Evolutionary conservation across 73 alveolate genomes (phyloP).

Genomic region (Tetrahymena elliotti): DNA sequence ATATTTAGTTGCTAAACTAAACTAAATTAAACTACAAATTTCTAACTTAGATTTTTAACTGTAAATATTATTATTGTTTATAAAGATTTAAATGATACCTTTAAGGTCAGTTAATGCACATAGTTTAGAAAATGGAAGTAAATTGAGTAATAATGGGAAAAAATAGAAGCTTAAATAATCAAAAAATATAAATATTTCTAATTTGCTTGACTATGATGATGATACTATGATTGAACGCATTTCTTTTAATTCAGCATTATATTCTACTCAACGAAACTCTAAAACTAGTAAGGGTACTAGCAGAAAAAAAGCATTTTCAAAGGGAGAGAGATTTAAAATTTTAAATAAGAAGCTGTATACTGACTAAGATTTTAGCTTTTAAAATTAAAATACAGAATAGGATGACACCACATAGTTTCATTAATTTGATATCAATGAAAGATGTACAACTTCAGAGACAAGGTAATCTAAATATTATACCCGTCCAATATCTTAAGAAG

Average conservation of each 20-base stretch:
- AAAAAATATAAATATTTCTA: background rate
- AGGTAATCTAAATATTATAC: background rate
- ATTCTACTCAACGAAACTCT: background rate
- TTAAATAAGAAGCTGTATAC: background rate
- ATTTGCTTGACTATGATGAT: background rate
- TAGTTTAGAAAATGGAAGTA: background rate
- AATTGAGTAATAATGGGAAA: background rate
- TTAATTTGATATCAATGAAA: background rate
- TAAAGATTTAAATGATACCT: background rate
- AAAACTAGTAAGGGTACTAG: background rate
- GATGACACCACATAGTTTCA: background rate
- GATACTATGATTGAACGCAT: background rate
- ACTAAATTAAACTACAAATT: background rate
- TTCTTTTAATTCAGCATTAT: background rate
- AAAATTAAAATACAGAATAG: background rate
- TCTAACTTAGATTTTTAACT: background rate
- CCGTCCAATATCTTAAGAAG: background rate
- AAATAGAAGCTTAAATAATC: background rate
- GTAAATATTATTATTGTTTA: background rate
- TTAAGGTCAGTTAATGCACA: background rate
- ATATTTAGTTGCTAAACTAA: background rate
- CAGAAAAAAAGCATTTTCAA: background rate
- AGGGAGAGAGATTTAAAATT: background rate
- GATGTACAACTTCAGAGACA: background rate
- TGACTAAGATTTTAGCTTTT: background rate